Evolutionary conservation across 2,329 filamentous ascomycete genomes (phyloP).

Genomic region (Plectosphaerella cucumerina): DNA sequence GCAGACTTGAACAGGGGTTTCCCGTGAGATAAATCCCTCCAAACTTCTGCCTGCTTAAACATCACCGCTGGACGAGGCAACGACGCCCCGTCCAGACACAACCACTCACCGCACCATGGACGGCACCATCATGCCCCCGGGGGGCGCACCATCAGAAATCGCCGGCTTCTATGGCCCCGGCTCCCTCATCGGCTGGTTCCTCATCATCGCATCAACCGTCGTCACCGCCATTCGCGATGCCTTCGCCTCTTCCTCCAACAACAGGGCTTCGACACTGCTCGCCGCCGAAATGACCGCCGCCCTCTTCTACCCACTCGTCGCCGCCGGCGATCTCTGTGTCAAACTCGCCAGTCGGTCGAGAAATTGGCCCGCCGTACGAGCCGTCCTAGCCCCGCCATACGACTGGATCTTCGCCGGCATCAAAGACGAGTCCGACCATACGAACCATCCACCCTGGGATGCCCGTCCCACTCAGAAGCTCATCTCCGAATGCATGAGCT

Average conservation of each 20-base stretch:
- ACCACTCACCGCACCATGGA: neutral
- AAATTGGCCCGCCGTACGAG: neutral
- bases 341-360: neutral
- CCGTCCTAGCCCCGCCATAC: neutral
- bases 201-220: neutral
- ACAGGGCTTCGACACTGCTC: neutral
- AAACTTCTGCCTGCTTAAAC: no score
- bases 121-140: neutral
- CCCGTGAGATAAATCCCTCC: no score
- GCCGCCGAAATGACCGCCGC: neutral
- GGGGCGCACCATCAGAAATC: neutral
- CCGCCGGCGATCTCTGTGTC: neutral
- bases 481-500: neutral
- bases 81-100: no score
- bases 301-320: neutral
- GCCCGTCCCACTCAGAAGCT: neutral
- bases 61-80: no score
- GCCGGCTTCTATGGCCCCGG: neutral
- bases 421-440: neutral
- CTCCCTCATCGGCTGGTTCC: neutral
- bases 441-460: neutral
- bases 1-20: no score
- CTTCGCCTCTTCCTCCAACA: neutral
- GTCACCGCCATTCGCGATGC: neutral
- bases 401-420: neutral